Conservation (phyloP, 2,329 filamentous ascomycete species). For the Colletotrichum godetiae region DNA sequence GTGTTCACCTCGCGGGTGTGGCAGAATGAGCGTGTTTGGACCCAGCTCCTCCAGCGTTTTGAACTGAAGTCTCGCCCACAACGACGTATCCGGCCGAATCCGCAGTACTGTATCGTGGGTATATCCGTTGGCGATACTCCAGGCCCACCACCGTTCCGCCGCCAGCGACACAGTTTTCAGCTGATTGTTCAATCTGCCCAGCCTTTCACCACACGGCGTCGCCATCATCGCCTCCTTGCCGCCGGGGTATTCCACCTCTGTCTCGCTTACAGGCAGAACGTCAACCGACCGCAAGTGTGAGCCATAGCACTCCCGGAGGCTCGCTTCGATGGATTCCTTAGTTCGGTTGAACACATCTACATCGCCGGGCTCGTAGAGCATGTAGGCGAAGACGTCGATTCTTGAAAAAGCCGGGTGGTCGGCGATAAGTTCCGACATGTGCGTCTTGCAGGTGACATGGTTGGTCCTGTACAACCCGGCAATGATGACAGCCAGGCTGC, state of each 20-base stretch:
- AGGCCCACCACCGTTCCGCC: slow-evolving; percentile 31
- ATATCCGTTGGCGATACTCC: slow-evolving; percentile 27
- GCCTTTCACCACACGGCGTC: slow-evolving; percentile 17
- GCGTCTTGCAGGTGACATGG: slow-evolving; percentile 16
- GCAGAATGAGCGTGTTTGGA: slow-evolving; percentile 24
- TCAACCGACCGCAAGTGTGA: slow-evolving; percentile 20
- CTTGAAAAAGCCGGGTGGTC: slow-evolving; percentile 17
- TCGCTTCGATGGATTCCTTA: slow-evolving; percentile 18
- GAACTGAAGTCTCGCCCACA: slow-evolving; percentile 23
- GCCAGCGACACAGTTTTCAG: slow-evolving; percentile 22
- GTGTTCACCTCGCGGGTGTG: slow-evolving; percentile 31
- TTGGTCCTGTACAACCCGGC: slow-evolving; percentile 35
- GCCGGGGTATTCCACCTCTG: slow-evolving; percentile 30
- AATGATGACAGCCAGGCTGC: slow-evolving; percentile 33
- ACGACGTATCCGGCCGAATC: slow-evolving; percentile 33
- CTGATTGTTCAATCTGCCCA: slow-evolving; percentile 32
- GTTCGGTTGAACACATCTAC: not conserved
- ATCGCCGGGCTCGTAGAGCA: slow-evolving; percentile 29
- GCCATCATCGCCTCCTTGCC: slow-evolving; percentile 9
- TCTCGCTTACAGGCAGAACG: not conserved
- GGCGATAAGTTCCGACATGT: slow-evolving; percentile 22
- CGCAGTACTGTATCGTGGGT: slow-evolving; percentile 30
- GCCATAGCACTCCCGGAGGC: slow-evolving; percentile 33
- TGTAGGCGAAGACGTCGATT: slow-evolving; percentile 35
- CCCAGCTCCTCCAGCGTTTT: slow-evolving; percentile 30